These are phyloP conservation scores for Amaranthus cruentus DNA, from an alignment of 148 eudicot genomes.

Conservation along the genomic window DNA sequence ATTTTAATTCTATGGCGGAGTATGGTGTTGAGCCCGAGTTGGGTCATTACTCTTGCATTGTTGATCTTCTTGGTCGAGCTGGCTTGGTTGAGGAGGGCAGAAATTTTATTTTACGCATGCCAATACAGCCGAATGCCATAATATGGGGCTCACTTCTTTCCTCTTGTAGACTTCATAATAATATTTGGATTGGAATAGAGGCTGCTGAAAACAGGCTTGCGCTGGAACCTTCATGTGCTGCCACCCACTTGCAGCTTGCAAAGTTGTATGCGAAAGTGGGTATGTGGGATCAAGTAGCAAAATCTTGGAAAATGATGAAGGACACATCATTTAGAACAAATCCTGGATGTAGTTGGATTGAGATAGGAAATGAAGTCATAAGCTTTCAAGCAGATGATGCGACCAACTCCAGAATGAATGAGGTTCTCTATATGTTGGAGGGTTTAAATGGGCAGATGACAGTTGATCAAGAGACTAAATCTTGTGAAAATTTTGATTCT, in stretches of 20 bases:
- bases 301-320: conserved; percentile 38
- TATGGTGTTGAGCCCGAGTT: conserved; percentile 27
- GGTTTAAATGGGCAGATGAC: conserved; percentile 33
- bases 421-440: conserved; percentile 29
- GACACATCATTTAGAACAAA: conserved; percentile 30
- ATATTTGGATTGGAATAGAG: conserved; percentile 45
- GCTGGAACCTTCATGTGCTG: conserved; percentile 41
- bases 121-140: conserved; percentile 36
- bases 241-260: conserved; percentile 45
- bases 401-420: conserved; percentile 23
- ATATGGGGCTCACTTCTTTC: conserved; percentile 45
- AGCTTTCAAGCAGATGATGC: conserved; percentile 35
- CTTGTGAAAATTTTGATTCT: conserved; percentile 12
- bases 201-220: conserved; percentile 48
- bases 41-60: conserved; percentile 45
- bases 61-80: conserved; percentile 45
- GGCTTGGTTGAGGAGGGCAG: conserved; percentile 35
- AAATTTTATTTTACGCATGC: conserved; percentile 36
- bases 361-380: conserved; percentile 30
- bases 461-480: conserved; percentile 5
- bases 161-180: conserved; percentile 40
- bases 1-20: conserved; percentile 32
- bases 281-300: conserved; percentile 42
- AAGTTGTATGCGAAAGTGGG: conserved; percentile 47
- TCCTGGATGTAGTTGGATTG: conserved; percentile 47